Evolutionary conservation across 1,139 yeast species (phyloP).

Genomic region (Geotrichum cucujoidarum): DNA sequence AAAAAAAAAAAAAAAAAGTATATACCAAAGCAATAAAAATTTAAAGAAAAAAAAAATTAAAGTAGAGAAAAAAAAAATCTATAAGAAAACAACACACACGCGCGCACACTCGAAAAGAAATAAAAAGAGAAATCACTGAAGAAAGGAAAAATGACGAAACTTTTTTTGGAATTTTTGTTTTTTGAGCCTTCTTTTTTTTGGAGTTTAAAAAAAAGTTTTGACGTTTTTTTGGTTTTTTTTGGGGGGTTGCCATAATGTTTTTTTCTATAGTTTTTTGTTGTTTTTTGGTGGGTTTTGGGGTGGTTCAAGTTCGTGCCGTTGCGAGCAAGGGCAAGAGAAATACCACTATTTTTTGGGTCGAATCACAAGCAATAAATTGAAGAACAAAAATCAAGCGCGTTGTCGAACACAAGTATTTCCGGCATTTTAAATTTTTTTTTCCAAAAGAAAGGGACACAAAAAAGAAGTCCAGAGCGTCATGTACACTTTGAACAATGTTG

Average conservation of each 20-base stretch:
- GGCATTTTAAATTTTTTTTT: no score
- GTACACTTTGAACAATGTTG: background rate
- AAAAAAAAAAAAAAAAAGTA: background rate
- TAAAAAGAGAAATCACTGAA: background rate
- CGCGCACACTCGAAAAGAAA: background rate
- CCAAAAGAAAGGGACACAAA: background rate
- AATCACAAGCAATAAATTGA: background rate
- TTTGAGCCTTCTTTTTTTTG: background rate
- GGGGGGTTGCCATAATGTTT: background rate
- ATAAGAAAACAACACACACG: constrained; percentile 5
- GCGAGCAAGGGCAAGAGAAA: background rate
- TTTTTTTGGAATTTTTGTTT: constrained; percentile 1
- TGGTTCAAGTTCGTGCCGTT: no score
- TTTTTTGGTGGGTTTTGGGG: background rate
- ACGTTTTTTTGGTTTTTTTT: background rate
- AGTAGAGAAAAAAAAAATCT: constrained; percentile 4
- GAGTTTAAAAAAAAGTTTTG: background rate
- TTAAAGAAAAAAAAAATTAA: constrained; percentile 1
- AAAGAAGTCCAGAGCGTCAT: background rate
- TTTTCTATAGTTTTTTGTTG: background rate
- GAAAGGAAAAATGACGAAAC: background rate
- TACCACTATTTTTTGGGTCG: background rate
- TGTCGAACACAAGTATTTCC: background rate
- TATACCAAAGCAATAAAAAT: background rate
- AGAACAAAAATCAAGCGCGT: background rate